Evolutionary conservation across 495 filamentous ascomycete genomes (phyloP), one percentile per base, ranked within the genome.

Genomic region (Chaetomium fimeti): DNA sequence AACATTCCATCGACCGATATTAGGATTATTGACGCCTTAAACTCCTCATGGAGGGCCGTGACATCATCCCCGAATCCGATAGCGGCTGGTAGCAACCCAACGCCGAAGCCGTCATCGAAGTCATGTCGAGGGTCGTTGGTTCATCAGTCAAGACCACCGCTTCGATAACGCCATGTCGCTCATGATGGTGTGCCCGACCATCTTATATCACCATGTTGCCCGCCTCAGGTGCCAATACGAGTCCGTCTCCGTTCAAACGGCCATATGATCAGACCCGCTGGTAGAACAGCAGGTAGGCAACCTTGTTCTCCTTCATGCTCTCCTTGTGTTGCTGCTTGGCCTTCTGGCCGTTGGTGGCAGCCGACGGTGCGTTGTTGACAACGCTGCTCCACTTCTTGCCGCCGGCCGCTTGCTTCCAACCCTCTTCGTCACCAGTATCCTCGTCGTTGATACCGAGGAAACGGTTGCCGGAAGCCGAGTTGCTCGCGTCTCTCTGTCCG

Each of bases 281-380:
- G 74, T 98, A 98, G 77, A 98, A 95, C 73, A 98, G 76, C 64
- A 98, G 84, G 76, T 98, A 98, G 16, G 94, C 94, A 59, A 96
- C 93, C 80, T 96, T 96, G 80, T 91, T 95, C 72, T 97, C 95
- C 76, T 89, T 91, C 66, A 89, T 81, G 29, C 84, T 87, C 67
- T 88, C 89, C 74, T 87, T 89, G 18, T 86, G 84, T 69, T 82
- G 80, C 69, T 88, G 89, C 13, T 68, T 55, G 56, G 63, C 57
- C 42, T 85, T 85, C 24, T 85, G 83, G 13, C 82, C 83, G 61
- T 75, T 86, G 56, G 79, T 70, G 15, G 57, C 2, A n/a, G 71
- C 68, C 9, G 74, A 29, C 22, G 71, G 59, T 67, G 72, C 66
- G 15, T 88, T 89, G 63, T 90, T 92, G 40, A 82, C 82, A 22